A percentile compares a stretch with the other conserved stretches of the same genome.
These are phyloP conservation scores for Triadica sebifera DNA, from an alignment of 345 rosid species.

Conservation along the genomic window DNA sequence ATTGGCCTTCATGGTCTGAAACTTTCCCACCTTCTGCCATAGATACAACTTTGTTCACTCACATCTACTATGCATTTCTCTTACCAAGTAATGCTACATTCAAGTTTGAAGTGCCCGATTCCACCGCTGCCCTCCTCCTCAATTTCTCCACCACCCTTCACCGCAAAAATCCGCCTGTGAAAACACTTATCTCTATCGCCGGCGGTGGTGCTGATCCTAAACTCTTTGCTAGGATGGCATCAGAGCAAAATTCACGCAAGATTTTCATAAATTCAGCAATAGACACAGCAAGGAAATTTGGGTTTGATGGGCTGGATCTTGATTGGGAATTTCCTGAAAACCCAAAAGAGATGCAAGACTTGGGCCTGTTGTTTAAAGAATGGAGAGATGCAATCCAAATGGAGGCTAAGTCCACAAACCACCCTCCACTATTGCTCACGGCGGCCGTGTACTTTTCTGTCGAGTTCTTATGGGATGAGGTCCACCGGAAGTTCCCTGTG, in stretches of 20 bases:
- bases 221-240: conserved; percentile 37
- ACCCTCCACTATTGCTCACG: conserved; percentile 43
- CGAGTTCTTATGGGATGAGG: conserved; percentile 24
- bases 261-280: conserved; percentile 44
- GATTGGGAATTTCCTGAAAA: conserved; percentile 57
- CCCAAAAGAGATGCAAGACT: conserved; percentile 38
- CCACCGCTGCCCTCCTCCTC: conserved; percentile 16
- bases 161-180: conserved; percentile 34
- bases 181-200: conserved; percentile 50
- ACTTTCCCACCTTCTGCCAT: conserved; percentile 45
- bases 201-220: conserved; percentile 29
- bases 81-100: conserved; percentile 38
- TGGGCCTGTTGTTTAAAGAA: conserved; percentile 33
- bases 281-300: conserved; percentile 41
- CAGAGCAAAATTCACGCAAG: conserved; percentile 26
- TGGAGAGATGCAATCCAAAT: conserved; percentile 41
- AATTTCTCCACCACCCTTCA: conserved; percentile 50
- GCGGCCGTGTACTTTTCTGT: conserved; percentile 53
- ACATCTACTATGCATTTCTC: conserved; percentile 58
- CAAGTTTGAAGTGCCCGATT: conserved; percentile 31
- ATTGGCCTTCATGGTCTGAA: conserved; percentile 47
- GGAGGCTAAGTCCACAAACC: conserved; percentile 38
- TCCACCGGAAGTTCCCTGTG: conserved; percentile 35
- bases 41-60: conserved; percentile 51
- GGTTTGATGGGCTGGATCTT: conserved; percentile 57